Evolutionary conservation across 805 yeast genomes (phyloP), one percentile per base, ranked within the genome.

Genomic region (Pichia nanzhaoensis): DNA sequence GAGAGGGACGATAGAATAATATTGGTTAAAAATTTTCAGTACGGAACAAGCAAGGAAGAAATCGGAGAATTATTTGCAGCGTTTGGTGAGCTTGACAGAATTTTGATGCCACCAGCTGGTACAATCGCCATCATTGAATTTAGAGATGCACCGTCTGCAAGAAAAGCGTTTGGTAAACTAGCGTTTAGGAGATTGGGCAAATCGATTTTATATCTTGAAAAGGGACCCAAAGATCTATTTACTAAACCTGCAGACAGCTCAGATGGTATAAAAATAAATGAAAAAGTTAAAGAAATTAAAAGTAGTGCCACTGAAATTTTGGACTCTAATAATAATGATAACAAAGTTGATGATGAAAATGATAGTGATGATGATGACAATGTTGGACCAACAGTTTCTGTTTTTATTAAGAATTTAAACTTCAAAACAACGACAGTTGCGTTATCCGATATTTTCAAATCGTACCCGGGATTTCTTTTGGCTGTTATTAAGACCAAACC

Each of bases 81-180:
- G 33, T 80, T 77, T 63, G 99, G 99, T 44, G 83, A 83, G 51
- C 57, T 93, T 22, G 80, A 78, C 51, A 74, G 96, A 54, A 71
- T 89, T 16, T 66, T 93, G 50, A 85, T 93, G 88, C 99, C 99
- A 14, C 96, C 96, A 5, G 84, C 95, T 5, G 98, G 97, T 9
- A 89, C 96, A 0, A 88, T 93, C 55, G 97, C 98, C 12, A 84
- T 93, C 58, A 81, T 93, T 9, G 96, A 91, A 64, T 90, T 81
- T 64, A 73, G 89, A 56, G 91, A 85, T 61, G 67, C 80, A 2
- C 83, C 95, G 13, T 71, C 84, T 37, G 98, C 95, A 2, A 80
- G 97, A 65, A 73, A 86, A 3, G 98, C 98, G 1, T 93, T 93
- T 61, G 72, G 85, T 24, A 88, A 87, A 57, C 70, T 93, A 37